Percentiles rank a stretch among this genome's conserved stretches.
Evolutionary conservation across 768 basidiomycete species (phyloP).

Genomic region (Hemileccinum rubropunctum): DNA sequence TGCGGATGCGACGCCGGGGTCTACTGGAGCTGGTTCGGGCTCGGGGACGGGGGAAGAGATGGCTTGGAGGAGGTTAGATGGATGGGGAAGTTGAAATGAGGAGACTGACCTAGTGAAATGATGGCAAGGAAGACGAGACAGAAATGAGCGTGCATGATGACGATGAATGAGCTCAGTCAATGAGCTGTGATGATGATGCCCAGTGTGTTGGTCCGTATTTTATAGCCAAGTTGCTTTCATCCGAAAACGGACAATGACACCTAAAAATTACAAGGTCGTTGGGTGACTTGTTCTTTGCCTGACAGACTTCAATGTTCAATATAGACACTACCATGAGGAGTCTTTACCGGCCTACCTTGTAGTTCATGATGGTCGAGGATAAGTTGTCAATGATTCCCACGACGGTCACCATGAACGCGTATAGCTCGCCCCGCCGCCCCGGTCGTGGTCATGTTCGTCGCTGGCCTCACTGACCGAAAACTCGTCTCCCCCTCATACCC

Average conservation of each 20-base stretch:
- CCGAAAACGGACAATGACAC: neutral
- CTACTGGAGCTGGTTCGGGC: conserved; percentile 26
- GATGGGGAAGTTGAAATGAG: neutral
- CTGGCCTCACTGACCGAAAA: conserved; percentile 72
- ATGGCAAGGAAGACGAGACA: conserved; percentile 24
- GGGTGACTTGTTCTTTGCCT: too few relatives aligned
- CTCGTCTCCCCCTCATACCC: conserved; percentile 50
- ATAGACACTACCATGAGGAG: too few relatives aligned
- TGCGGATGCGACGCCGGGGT: conserved; percentile 12
- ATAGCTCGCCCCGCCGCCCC: conserved; percentile 89
- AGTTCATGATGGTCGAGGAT: too few relatives aligned
- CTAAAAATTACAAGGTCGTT: too few relatives aligned
- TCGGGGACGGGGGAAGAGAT: conserved; percentile 21
- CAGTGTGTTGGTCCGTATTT: neutral
- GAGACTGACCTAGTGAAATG: conserved; percentile 17
- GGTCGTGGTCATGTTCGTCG: conserved; percentile 94
- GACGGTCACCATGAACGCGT: conserved; percentile 99
- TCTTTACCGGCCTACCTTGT: too few relatives aligned
- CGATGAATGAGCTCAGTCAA: too few relatives aligned
- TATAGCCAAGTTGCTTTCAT: neutral
- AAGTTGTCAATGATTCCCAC: too few relatives aligned
- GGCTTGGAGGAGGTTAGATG: conserved; percentile 6
- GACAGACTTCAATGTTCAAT: too few relatives aligned
- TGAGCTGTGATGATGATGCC: conserved; percentile 1
- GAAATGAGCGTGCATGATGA: conserved; percentile 23